phyloP scores from a whole-genome alignment of 331 rosid genomes.

The Acacia pycnantha region DNA sequence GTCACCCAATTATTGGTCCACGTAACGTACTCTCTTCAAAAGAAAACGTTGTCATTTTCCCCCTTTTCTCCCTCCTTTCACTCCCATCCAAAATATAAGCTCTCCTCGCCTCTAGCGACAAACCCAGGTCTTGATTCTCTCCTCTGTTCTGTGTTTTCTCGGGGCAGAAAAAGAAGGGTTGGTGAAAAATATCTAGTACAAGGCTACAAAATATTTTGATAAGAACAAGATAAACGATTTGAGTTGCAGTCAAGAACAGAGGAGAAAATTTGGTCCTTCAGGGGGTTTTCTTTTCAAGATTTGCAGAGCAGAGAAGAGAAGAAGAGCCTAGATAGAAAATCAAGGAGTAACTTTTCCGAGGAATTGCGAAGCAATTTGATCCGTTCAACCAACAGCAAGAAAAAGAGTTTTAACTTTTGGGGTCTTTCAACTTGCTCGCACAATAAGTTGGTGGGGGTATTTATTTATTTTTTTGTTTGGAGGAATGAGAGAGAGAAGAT shows the following conservation, averaged over 20 bases:
- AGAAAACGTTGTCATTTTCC: too few relatives aligned
- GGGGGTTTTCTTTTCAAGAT: neutral
- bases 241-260: too few relatives aligned
- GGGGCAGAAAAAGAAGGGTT: neutral
- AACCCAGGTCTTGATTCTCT: neutral
- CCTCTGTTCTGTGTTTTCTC: neutral
- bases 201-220: neutral
- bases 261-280: neutral
- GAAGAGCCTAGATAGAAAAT: neutral
- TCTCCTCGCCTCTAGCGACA: neutral
- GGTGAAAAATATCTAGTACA: neutral
- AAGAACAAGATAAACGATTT: neutral
- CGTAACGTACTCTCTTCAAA: too few relatives aligned
- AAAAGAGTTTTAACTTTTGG: too few relatives aligned
- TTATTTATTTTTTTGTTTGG: too few relatives aligned
- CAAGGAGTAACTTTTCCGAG: neutral
- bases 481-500: slow-evolving; percentile 2
- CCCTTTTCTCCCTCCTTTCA: too few relatives aligned
- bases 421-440: neutral
- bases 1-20: too few relatives aligned
- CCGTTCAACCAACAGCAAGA: neutral
- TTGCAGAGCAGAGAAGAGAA: neutral
- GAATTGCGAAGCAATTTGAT: neutral
- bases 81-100: too few relatives aligned
- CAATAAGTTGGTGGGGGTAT: too few relatives aligned